These are phyloP conservation scores for Pharnaceum exiguum DNA, from an alignment of 148 eudicot genomes.

Conservation along the genomic window DNA sequence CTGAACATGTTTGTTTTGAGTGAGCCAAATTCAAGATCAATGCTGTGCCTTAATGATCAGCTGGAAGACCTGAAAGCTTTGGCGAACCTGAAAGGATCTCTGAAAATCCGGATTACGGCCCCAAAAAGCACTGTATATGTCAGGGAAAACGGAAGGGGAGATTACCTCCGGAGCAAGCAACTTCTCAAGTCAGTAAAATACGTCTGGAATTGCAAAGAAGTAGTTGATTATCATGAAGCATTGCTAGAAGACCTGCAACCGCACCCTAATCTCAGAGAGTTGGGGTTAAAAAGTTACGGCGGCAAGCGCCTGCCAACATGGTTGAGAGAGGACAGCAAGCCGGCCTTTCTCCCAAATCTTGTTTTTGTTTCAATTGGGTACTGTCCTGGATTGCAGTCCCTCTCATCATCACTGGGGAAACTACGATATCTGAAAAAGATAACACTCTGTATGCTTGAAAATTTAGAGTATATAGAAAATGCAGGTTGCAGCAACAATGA, in stretches of 20 bases:
- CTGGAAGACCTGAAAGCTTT: constrained; percentile 1
- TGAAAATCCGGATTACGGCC: not conserved
- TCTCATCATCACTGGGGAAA: too few species aligned
- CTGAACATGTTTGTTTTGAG: not conserved
- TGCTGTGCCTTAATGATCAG: not conserved
- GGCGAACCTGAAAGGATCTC: not conserved
- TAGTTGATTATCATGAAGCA: not conserved
- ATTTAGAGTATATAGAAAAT: too few species aligned
- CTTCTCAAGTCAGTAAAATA: not conserved
- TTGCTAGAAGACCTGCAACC: constrained; percentile 9
- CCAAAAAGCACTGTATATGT: not conserved
- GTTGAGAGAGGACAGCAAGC: too few species aligned
- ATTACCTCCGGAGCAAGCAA: not conserved
- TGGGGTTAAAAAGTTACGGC: too few species aligned
- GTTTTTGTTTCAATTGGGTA: too few species aligned
- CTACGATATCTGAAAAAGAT: too few species aligned
- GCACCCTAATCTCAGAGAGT: too few species aligned
- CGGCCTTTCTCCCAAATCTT: too few species aligned
- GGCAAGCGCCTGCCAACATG: too few species aligned
- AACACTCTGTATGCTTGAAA: too few species aligned
- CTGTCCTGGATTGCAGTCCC: too few species aligned
- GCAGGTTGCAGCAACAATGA: too few species aligned
- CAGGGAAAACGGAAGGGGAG: not conserved
- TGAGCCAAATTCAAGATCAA: not conserved
- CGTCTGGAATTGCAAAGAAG: not conserved